Base-by-base conservation (phyloP, 1,139 yeast species). In the Pichia sp. region DNA sequence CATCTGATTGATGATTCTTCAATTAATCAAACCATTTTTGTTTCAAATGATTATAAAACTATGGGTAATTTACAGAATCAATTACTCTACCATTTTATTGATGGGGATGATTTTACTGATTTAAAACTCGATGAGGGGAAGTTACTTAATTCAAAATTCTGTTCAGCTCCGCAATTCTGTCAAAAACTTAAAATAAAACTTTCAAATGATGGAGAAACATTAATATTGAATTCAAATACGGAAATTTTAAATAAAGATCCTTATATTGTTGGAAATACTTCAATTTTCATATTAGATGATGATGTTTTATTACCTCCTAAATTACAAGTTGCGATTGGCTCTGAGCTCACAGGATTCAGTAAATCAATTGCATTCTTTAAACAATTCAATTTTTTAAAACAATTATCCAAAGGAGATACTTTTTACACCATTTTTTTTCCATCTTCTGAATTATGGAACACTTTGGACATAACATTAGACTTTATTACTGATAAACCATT, bases 351-450 rank as follows among this genome's bases (percentile, higher is more conserved):
- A 37, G 70, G 71, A 34, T 74, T 79, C 46, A 68, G 84, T 0
- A 70, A 64, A 45, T 70, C 82, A 0, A 54, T 78, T 38, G 55
- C 62, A 7, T 72, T 77, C 41, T 51, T 81, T 37, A 69, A 73
- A 18, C 72, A 76, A 20, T 59, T 75, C n/a, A 66, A 64, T 7
- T 50, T 78, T 28, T 53, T 74, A 21, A 66, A 69, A 39, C 64
- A 76, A 22, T 43, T 46, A 31, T 34, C 45, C 2, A 55, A 53
- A 19, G 43, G 38, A 15, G 50, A 51, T 11, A 24, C 33, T 18
- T 94, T 95, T 0, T 86, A 85, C 64, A 77, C 96, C 0, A 64
- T 82, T 0, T 76, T 91, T 40, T 63, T 89, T 31, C 98, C 97
- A 0, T 80, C 91, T 47, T 79, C 85, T 21, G 63, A 68, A 22